Conservation (phyloP, 2,329 filamentous ascomycete genomes). For the Microcera coccophila region DNA sequence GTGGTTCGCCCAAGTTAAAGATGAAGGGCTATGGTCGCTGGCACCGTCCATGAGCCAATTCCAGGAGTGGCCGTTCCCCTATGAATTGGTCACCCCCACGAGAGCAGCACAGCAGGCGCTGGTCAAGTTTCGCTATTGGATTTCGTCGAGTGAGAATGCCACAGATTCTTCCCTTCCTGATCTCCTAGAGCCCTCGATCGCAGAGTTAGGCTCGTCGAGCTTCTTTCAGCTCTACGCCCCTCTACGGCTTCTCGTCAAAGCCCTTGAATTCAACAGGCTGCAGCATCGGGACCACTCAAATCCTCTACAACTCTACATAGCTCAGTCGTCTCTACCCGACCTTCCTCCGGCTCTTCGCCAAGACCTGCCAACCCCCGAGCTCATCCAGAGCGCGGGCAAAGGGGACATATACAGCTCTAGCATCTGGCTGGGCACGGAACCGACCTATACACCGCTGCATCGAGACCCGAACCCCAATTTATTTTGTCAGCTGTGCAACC, state of each 20-base stretch:
- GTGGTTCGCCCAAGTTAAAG: constrained; percentile 50
- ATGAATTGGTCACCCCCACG: constrained; percentile 35
- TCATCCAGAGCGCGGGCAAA: constrained; percentile 61
- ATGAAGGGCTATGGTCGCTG: constrained; percentile 12
- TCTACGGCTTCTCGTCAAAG: constrained; percentile 61
- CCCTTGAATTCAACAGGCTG: constrained; percentile 44
- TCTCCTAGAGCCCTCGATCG: constrained; percentile 28
- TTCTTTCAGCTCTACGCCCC: constrained; percentile 60
- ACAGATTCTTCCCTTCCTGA: constrained; percentile 30
- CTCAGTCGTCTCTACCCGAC: constrained; percentile 69
- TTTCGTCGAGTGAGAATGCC: constrained; percentile 23
- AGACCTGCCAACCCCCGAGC: constrained; percentile 64
- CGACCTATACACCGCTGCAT: constrained; percentile 87
- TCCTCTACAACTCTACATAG: constrained; percentile 67
- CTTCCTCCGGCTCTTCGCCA: constrained; percentile 59
- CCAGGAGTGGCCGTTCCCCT: constrained; percentile 34
- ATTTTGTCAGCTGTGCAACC: constrained; percentile 75
- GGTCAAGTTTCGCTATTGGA: constrained; percentile 27
- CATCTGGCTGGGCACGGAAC: constrained; percentile 82
- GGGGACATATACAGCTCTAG: constrained; percentile 85
- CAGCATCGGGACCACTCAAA: constrained; percentile 17
- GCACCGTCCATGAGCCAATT: constrained; percentile 31
- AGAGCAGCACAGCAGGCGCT: constrained; percentile 14
- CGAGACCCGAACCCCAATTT: constrained; percentile 92
- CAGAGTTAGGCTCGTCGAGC: constrained; percentile 20